Evolutionary conservation across 1,284 basidiomycete genomes (phyloP).

Genomic region (Tetrapyrgos nigripes): DNA sequence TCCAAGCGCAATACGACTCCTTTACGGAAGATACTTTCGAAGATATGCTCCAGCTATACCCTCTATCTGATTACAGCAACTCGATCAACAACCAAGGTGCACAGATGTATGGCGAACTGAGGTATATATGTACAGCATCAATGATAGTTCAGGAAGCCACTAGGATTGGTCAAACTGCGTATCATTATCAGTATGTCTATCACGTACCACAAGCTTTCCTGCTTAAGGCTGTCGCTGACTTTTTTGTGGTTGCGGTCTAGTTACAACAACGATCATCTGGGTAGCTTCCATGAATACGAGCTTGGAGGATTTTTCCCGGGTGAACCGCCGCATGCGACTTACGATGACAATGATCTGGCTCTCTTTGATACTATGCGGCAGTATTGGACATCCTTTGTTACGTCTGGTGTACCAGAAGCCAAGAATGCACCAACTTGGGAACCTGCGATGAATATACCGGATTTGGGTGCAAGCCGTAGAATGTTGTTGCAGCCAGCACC

Average conservation of each 20-base stretch:
- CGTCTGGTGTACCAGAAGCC: conserved; percentile 2
- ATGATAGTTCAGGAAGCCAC: conserved; percentile 14
- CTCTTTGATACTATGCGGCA: conserved; percentile 17
- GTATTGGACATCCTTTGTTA: conserved; percentile 17
- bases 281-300: conserved; percentile 11
- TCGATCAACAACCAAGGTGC: conserved; percentile 13
- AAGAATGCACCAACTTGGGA: conserved; percentile 5
- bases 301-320: conserved; percentile 10
- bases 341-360: conserved; percentile 16
- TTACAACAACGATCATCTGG: conserved; percentile 16
- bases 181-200: conserved; percentile 9
- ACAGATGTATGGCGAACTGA: conserved; percentile 21
- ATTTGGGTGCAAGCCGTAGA: conserved; percentile 4
- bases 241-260: conserved; percentile 2
- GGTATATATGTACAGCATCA: conserved; percentile 21
- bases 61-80: conserved; percentile 12
- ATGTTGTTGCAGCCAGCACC: conserved; percentile 11
- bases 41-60: conserved; percentile 10
- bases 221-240: not conserved
- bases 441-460: conserved; percentile 16
- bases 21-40: conserved; percentile 12
- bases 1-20: conserved; percentile 16
- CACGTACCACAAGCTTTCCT: too few species aligned
- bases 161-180: not conserved
- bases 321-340: not conserved